Percentiles rank a stretch among this genome's conserved stretches.
phyloP scores from a whole-genome alignment of 352 stramenopile genomes.

The Phytophthora pistaciae region DNA sequence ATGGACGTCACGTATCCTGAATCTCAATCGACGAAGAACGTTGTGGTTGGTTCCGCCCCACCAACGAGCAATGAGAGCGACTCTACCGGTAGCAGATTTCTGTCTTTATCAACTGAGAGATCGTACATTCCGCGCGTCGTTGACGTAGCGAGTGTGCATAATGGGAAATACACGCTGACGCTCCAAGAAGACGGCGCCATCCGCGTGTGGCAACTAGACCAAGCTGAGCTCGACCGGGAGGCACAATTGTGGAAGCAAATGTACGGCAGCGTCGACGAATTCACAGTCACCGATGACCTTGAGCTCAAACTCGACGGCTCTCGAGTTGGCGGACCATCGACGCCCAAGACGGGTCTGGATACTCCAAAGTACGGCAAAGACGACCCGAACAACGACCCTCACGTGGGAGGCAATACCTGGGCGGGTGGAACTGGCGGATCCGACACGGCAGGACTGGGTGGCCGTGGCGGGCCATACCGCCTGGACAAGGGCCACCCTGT shows the following conservation, averaged over 20 bases:
- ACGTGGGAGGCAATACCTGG: conserved; percentile 96
- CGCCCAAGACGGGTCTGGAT: conserved; percentile 72
- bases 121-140: conserved; percentile 46
- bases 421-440: conserved; percentile 93
- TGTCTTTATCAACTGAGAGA: background rate
- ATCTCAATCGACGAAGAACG: conserved; percentile 46
- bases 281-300: conserved; percentile 22
- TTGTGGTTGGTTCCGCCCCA: conserved; percentile 37
- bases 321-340: conserved; percentile 49
- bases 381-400: conserved; percentile 93
- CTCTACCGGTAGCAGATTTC: conserved; percentile 5
- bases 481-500: conserved; percentile 95
- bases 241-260: conserved; percentile 72
- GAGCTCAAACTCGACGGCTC: conserved; percentile 63
- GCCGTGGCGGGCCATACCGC: conserved; percentile 94
- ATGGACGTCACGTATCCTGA: conserved; percentile 49
- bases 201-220: conserved; percentile 73
- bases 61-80: background rate
- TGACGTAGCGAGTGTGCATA: conserved; percentile 39
- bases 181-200: conserved; percentile 67
- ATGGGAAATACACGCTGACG: conserved; percentile 55
- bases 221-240: conserved; percentile 51
- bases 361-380: conserved; percentile 95
- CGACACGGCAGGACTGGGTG: conserved; percentile 94
- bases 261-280: conserved; percentile 47